Conservation (phyloP, 805 yeast species). For the Wickerhamiella kurtzmanii region DNA sequence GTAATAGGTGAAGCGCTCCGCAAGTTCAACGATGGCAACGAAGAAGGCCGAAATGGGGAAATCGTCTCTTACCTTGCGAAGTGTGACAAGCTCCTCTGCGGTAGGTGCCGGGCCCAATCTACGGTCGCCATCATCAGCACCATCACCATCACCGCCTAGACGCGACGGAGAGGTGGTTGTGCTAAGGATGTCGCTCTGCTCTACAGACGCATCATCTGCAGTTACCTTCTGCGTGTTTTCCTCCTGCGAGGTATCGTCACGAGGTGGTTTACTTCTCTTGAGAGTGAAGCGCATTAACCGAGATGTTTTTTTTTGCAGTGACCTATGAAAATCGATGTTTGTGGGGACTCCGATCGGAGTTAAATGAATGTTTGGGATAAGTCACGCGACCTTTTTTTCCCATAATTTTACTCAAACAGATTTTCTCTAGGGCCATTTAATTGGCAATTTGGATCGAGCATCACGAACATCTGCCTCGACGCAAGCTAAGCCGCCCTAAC, state of each 20-base stretch:
- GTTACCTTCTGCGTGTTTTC: background rate
- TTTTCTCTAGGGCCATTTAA: background rate
- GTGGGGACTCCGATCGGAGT: background rate
- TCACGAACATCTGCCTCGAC: background rate
- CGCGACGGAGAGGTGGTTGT: background rate
- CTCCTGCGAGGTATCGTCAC: background rate
- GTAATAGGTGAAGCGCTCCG: slow-evolving; percentile 72
- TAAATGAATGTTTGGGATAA: background rate
- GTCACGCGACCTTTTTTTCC: background rate
- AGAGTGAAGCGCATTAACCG: background rate
- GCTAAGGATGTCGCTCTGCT: background rate
- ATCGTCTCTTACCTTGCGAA: slow-evolving; percentile 39
- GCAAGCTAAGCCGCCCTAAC: background rate
- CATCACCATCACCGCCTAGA: background rate
- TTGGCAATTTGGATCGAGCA: background rate
- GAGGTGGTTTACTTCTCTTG: background rate
- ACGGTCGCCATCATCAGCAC: background rate
- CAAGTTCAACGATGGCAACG: slow-evolving; percentile 59
- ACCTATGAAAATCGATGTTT: background rate
- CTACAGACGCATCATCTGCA: background rate
- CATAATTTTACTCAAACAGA: background rate
- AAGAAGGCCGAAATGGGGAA: slow-evolving; percentile 47
- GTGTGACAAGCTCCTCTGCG: slow-evolving; percentile 37
- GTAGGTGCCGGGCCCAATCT: slow-evolving; percentile 30
- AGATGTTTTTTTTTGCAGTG: background rate